Conservation (phyloP, 192 early-diverging fungal species). For the Backusella tarrabulga region DNA sequence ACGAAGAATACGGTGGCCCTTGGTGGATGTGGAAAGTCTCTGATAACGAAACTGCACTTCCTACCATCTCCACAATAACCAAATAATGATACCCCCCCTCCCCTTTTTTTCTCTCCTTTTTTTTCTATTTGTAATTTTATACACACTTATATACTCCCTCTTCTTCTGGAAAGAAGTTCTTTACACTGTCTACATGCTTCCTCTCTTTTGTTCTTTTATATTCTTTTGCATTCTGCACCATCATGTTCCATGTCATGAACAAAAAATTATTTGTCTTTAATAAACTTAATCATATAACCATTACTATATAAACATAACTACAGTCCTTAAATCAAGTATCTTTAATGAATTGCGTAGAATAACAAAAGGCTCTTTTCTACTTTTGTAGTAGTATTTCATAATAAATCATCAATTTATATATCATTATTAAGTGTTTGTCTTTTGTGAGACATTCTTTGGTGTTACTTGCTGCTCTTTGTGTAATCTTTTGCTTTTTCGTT, state of each 20-base stretch:
- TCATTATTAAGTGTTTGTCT: no score
- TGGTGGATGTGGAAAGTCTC: constrained; percentile 40
- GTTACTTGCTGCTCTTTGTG: no score
- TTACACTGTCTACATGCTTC: neutral
- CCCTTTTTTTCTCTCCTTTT: neutral
- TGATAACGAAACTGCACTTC: neutral
- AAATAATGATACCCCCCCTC: neutral
- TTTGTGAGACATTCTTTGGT: no score
- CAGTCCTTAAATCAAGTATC: neutral
- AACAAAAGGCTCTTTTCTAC: no score
- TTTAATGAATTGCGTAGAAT: neutral
- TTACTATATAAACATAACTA: neutral
- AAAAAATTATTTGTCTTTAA: constrained; percentile 5
- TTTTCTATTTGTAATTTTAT: constrained; percentile 8
- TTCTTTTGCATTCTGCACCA: constrained; percentile 1
- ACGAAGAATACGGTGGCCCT: constrained; percentile 40
- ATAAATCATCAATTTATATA: no score
- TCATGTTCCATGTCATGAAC: neutral
- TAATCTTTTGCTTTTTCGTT: no score
- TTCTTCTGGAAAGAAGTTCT: constrained; percentile 11
- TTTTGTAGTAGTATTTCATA: no score
- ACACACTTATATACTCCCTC: neutral
- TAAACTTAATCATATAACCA: neutral
- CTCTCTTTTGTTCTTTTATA: constrained; percentile 5
- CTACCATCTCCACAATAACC: neutral